These are phyloP conservation scores for Botrytis medusae DNA, from an alignment of 2,329 filamentous ascomycete genomes.

Conservation along the genomic window DNA sequence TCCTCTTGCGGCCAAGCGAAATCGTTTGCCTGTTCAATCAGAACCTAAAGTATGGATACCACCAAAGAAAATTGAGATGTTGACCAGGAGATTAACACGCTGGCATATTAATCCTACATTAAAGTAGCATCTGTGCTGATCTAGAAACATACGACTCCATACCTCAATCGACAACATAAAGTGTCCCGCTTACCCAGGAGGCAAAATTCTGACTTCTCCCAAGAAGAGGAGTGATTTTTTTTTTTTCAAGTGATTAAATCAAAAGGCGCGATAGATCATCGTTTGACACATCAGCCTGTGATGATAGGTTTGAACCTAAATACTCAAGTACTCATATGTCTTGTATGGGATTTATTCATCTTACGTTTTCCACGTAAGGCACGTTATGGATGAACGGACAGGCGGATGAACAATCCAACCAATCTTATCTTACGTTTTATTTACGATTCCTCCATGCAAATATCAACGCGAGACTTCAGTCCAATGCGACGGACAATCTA, in stretches of 20 bases:
- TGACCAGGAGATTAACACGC: not conserved
- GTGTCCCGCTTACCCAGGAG: not conserved
- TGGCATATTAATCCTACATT: not conserved
- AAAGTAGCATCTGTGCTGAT: not conserved
- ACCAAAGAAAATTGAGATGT: not conserved
- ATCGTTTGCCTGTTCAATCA: not conserved
- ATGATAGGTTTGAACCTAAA: not conserved
- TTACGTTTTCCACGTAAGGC: not conserved
- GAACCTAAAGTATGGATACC: not conserved
- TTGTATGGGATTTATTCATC: not conserved
- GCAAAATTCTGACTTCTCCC: not conserved
- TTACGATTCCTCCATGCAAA: not conserved
- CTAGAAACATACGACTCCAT: not conserved
- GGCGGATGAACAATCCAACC: not conserved
- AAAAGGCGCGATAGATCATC: not conserved
- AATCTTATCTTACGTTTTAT: not conserved
- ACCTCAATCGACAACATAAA: not conserved
- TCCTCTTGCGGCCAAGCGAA: slow-evolving; percentile 3
- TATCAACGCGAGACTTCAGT: not conserved
- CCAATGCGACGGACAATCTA: not conserved
- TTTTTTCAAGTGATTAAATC: not conserved
- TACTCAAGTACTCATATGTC: not conserved
- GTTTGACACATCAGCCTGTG: slow-evolving; percentile 1
- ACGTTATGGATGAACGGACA: not conserved
- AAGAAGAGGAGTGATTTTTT: not conserved